Percentiles rank a stretch among this genome's conserved stretches.
phyloP scores from a whole-genome alignment of 1,284 basidiomycete species.

The Moesziomyces sp. region DNA sequence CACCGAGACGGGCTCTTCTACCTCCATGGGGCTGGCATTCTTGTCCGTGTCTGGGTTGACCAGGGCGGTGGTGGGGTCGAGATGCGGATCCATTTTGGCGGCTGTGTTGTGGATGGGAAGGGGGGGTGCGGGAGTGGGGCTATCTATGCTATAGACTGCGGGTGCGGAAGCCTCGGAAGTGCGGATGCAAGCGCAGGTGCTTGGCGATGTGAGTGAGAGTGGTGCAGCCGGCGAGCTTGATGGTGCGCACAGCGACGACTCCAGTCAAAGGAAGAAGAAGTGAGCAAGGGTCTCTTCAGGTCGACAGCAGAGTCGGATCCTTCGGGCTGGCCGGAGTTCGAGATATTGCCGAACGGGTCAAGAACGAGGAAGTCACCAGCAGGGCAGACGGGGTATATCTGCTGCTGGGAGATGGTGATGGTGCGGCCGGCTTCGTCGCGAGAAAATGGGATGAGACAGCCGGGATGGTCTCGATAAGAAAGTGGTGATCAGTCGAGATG shows the following conservation, averaged over 20 bases:
- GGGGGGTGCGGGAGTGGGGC: not conserved
- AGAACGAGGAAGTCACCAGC: no score
- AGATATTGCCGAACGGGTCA: no score
- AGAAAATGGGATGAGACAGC: not conserved
- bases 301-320: no score
- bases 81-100: slow-evolving; percentile 43
- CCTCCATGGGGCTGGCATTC: slow-evolving; percentile 56
- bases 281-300: no score
- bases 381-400: not conserved
- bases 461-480: not conserved
- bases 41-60: slow-evolving; percentile 48
- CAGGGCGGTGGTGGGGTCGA: slow-evolving; percentile 51
- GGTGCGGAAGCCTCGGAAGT: no score
- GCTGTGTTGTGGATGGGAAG: not conserved
- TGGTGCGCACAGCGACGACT: not conserved
- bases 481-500: not conserved
- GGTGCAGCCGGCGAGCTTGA: not conserved
- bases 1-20: slow-evolving; percentile 60
- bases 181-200: no score
- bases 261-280: not conserved
- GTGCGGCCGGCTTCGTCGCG: not conserved
- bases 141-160: not conserved
- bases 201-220: not conserved
- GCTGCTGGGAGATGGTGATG: no score
- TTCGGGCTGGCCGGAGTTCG: no score